Evolutionary conservation across 163 green algal genomes (phyloP).

Genomic region (Chloroidium sp.): DNA sequence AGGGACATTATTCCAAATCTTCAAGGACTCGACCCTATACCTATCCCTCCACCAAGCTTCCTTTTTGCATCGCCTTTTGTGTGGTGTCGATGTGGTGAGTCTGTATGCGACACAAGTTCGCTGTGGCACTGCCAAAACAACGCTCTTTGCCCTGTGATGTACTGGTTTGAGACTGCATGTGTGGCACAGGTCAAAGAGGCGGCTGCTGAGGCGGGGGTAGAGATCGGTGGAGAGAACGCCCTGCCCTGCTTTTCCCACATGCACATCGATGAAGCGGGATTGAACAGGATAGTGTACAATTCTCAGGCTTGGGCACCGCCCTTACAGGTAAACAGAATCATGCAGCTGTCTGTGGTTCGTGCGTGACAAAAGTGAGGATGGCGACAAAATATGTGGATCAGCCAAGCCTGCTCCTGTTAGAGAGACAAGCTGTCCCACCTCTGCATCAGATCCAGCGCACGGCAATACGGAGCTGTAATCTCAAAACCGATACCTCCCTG

Average conservation of each 20-base stretch:
- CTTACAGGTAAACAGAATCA: conserved; percentile 14
- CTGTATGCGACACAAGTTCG: neutral
- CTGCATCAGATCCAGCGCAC: no score
- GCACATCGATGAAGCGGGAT: conserved; percentile 47
- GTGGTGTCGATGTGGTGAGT: neutral
- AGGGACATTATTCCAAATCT: no score
- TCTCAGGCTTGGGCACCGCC: conserved; percentile 28
- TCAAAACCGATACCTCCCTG: no score
- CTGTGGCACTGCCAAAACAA: neutral
- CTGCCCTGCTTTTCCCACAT: conserved; percentile 67
- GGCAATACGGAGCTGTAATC: no score
- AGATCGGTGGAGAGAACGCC: conserved; percentile 84
- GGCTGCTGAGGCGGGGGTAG: conserved; percentile 49
- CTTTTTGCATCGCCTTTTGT: neutral
- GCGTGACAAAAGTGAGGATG: no score
- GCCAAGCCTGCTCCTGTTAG: no score
- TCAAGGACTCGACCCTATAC: no score
- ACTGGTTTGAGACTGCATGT: neutral
- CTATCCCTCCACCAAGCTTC: neutral
- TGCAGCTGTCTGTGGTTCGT: no score
- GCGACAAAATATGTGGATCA: no score
- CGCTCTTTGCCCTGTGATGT: neutral
- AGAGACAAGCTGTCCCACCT: no score
- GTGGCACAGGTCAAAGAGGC: conserved; percentile 33
- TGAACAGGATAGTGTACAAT: conserved; percentile 76